Evolutionary conservation across 441 rosid genomes (phyloP), one percentile per base, ranked within the genome.

Genomic region (Syzygium malaccense): DNA sequence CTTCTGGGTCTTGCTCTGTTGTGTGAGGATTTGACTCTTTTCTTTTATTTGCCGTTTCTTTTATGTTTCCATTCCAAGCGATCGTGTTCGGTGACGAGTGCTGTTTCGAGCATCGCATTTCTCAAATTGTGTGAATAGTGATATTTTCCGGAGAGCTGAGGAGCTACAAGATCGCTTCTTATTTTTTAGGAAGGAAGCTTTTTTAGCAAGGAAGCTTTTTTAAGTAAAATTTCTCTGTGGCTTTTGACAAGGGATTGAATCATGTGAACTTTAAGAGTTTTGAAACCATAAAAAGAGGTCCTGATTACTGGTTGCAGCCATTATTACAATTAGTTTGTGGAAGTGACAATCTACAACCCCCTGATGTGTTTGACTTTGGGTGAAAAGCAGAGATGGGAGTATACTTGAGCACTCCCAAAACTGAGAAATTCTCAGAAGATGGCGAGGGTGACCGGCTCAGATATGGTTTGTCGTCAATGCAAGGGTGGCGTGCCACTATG

Each of bases 401-500:
- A 92, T 98, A 98, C 86, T 96, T 98, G 60, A 98, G 99, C 91
- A 87, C 99, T 88, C 99, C 99, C 5, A 98, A 97, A 90, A 97
- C 98, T 28, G 99, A 98, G 28, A 98, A 98, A 88, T 94, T 90
- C 91, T 97, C 99, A 25, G 99, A 97, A 89, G 99, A 97, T 78
- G 98, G 98, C 14, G 98, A 92, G 91, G 97, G 95, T 89, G 92
- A 92, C 80, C 91, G 93, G 92, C 94, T 98, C 57, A 94, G 98
- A 91, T 97, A 93, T 92, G 99, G 99, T 33, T 88, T 96, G 90
- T 96, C 99, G 15, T 98, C 99, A 71, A 98, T 98, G 99, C 99
- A 98, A 93, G 99, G 99, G 78, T 98, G 99, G 99, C 99, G 99
- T 79, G 95, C 99, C 48, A 91, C 95, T 56, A 98, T 98, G 99